Conservation (phyloP, 352 stramenopile species). For the Phytophthora capsici region DNA sequence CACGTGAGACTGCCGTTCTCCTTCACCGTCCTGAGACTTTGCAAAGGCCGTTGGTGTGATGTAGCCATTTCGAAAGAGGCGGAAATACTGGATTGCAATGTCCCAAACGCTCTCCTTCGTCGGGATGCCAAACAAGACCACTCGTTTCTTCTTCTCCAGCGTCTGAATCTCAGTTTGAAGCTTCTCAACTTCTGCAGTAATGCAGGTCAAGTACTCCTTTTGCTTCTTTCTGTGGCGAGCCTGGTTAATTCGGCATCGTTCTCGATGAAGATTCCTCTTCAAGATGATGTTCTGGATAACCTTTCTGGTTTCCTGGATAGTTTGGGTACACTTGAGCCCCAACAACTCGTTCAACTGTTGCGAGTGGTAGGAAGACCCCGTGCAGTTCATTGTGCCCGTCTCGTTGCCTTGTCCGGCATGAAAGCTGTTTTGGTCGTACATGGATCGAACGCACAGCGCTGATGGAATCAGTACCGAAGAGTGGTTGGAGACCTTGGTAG, state of each 20-base stretch:
- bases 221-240: constrained; percentile 43
- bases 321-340: background rate
- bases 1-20: background rate
- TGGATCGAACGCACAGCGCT: background rate
- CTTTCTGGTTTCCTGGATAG: background rate
- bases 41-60: background rate
- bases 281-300: constrained; percentile 4
- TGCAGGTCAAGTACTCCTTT: constrained; percentile 9
- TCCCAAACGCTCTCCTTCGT: constrained; percentile 11
- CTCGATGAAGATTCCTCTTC: constrained; percentile 17
- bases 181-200: constrained; percentile 21
- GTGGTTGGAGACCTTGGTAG: background rate
- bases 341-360: no score
- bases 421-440: background rate
- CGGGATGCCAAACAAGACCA: background rate
- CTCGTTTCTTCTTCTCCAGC: constrained; percentile 28
- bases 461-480: background rate
- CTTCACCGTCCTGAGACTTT: background rate
- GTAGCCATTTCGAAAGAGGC: constrained; percentile 28
- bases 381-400: background rate
- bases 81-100: constrained; percentile 14
- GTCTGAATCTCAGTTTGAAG: constrained; percentile 28
- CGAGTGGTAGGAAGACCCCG: background rate
- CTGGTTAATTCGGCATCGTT: constrained; percentile 49
- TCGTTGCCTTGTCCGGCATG: background rate